Conservation (phyloP, 108 stramenopile genomes). For the Aurantiochytrium sp. region DNA sequence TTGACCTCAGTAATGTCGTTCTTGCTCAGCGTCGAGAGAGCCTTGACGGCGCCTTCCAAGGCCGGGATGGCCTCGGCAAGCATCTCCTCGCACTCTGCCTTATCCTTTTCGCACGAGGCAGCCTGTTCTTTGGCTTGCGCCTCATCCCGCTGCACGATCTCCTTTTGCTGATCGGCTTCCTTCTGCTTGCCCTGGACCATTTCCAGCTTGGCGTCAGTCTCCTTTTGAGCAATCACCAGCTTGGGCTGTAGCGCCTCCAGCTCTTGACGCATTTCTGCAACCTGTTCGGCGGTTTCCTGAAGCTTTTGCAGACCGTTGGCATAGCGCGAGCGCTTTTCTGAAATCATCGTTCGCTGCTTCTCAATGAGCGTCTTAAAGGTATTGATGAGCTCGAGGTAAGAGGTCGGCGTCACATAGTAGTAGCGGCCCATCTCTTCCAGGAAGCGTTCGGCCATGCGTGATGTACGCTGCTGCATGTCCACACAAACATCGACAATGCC, state of each 20-base stretch:
- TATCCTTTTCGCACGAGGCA: constrained; percentile 33
- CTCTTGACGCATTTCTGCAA: constrained; percentile 52
- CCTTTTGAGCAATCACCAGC: constrained; percentile 48
- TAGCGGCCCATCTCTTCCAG: constrained; percentile 49
- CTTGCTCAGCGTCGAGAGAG: constrained; percentile 56
- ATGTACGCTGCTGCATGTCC: constrained; percentile 51
- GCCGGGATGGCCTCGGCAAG: constrained; percentile 65
- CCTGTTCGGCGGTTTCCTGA: constrained; percentile 45
- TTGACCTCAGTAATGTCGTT: constrained; percentile 61
- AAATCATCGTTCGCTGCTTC: constrained; percentile 22
- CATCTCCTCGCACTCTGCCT: constrained; percentile 50
- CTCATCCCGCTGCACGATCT: constrained; percentile 45
- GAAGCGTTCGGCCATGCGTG: constrained; percentile 30
- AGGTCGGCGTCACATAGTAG: constrained; percentile 63
- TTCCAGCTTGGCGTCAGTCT: constrained; percentile 46
- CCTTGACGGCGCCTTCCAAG: constrained; percentile 57
- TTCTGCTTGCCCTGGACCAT: constrained; percentile 44
- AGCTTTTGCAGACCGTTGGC: constrained; percentile 55
- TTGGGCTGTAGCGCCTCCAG: constrained; percentile 56
- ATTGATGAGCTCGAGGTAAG: constrained; percentile 58
- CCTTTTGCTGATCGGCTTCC: constrained; percentile 47
- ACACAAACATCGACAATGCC: constrained; percentile 56
- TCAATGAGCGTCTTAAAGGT: constrained; percentile 28
- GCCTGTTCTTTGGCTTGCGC: constrained; percentile 39
- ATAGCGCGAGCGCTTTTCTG: constrained; percentile 28